Evolutionary conservation across 1,284 basidiomycete species (phyloP).

Genomic region (Ganoderma sinense): DNA sequence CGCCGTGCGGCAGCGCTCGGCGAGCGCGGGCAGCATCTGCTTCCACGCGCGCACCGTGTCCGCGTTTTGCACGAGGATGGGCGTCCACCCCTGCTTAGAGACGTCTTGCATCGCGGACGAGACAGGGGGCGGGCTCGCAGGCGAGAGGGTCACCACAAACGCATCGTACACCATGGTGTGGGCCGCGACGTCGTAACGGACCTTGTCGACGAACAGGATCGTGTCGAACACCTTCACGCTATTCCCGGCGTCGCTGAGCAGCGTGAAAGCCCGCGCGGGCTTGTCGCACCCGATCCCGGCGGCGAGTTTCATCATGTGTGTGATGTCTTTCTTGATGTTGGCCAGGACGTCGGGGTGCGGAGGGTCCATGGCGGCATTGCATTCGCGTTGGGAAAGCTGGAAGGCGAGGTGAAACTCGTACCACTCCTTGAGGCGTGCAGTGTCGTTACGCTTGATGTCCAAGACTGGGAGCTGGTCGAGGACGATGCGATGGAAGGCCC

Average conservation of each 20-base stretch:
- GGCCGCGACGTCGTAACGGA: slow-evolving; percentile 53
- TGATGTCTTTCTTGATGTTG: slow-evolving; percentile 43
- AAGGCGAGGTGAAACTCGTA: slow-evolving; percentile 39
- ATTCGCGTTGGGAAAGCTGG: slow-evolving; percentile 43
- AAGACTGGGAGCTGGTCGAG: slow-evolving; percentile 46
- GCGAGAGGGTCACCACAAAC: slow-evolving; percentile 49
- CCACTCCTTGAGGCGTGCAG: slow-evolving; percentile 35
- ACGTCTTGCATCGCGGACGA: slow-evolving; percentile 22
- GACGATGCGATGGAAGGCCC: slow-evolving; percentile 52
- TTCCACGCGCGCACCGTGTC: slow-evolving; percentile 48
- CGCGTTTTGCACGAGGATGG: too few relatives aligned
- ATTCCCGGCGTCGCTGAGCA: slow-evolving; percentile 38
- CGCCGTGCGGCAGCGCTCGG: slow-evolving; percentile 55
- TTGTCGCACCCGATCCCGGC: slow-evolving; percentile 14
- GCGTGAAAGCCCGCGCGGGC: slow-evolving; percentile 35
- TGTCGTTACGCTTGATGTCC: slow-evolving; percentile 11
- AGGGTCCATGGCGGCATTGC: slow-evolving; percentile 34
- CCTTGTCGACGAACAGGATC: slow-evolving; percentile 47
- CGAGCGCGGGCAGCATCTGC: slow-evolving; percentile 51
- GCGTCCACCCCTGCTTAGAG: background rate
- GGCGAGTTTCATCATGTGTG: slow-evolving; percentile 39
- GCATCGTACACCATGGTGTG: slow-evolving; percentile 55
- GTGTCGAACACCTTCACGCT: slow-evolving; percentile 36
- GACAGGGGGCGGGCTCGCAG: slow-evolving; percentile 26
- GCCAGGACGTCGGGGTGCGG: slow-evolving; percentile 36